These are phyloP conservation scores for Ustilago lituana DNA, from an alignment of 1,284 basidiomycete genomes.

Conservation along the genomic window DNA sequence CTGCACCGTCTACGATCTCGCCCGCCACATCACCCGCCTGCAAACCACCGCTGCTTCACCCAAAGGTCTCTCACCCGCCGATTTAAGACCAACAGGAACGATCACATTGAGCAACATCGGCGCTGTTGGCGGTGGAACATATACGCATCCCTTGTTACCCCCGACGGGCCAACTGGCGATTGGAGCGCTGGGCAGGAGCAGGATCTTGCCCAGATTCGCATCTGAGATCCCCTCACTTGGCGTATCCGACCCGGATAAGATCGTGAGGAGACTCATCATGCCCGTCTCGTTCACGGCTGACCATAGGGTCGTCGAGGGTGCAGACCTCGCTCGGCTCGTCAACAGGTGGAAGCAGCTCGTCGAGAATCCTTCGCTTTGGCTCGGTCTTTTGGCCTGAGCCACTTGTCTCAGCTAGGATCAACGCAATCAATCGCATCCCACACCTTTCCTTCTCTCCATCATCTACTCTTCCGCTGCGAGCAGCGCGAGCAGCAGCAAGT, in stretches of 20 bases:
- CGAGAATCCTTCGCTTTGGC: conserved; percentile 79
- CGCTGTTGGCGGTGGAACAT: conserved; percentile 55
- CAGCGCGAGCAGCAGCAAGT: no score
- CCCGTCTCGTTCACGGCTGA: conserved; percentile 72
- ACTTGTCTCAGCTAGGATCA: background rate
- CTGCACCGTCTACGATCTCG: conserved; percentile 74
- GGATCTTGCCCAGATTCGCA: conserved; percentile 47
- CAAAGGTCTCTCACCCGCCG: conserved; percentile 24
- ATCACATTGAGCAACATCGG: conserved; percentile 80
- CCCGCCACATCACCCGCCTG: conserved; percentile 35
- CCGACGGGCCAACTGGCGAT: conserved; percentile 90
- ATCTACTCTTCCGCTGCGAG: no score
- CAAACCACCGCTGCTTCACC: conserved; percentile 34
- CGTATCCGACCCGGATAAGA: conserved; percentile 24
- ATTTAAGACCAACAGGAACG: conserved; percentile 70
- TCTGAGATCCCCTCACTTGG: conserved; percentile 38
- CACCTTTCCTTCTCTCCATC: no score
- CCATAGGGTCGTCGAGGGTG: conserved; percentile 90
- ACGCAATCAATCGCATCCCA: background rate
- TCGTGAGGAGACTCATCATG: conserved; percentile 50
- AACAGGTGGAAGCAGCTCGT: conserved; percentile 87
- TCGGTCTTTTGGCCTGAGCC: conserved; percentile 70
- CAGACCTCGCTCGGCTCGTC: conserved; percentile 88
- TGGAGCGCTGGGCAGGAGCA: conserved; percentile 77
- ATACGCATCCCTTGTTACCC: conserved; percentile 73